Conservation (phyloP, 1,284 basidiomycete genomes). For the Papiliotrema terrestris region DNA sequence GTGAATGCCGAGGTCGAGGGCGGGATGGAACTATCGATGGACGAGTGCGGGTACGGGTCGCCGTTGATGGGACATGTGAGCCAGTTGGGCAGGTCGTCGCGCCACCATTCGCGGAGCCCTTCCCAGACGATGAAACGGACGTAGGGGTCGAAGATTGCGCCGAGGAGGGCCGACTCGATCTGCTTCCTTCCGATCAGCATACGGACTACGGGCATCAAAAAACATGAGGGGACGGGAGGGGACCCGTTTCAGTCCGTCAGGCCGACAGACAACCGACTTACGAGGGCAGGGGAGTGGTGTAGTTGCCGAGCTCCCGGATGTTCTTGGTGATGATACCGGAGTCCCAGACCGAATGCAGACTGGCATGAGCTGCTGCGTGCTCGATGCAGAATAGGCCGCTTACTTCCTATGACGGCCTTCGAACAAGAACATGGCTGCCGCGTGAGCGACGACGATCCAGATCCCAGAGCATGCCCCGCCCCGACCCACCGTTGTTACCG, state of each 20-base stretch:
- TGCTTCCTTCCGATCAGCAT: constrained; percentile 40
- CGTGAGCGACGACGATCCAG: background rate
- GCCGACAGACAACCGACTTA: constrained; percentile 18
- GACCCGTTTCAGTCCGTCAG: too few relatives aligned
- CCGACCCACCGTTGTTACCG: constrained; percentile 61
- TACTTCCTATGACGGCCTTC: constrained; percentile 55
- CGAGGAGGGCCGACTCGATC: constrained; percentile 70
- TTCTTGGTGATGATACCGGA: constrained; percentile 72
- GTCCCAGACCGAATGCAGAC: constrained; percentile 85
- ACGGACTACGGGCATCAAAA: background rate
- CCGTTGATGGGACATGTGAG: constrained; percentile 58
- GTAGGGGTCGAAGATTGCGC: constrained; percentile 82
- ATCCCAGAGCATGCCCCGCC: background rate
- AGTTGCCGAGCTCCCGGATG: constrained; percentile 70
- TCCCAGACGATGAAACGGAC: constrained; percentile 81
- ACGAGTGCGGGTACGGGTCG: constrained; percentile 48
- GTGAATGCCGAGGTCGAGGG: constrained; percentile 18
- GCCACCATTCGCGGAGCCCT: constrained; percentile 66
- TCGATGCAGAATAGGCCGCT: constrained; percentile 4
- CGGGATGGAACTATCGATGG: constrained; percentile 19
- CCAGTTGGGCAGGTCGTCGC: constrained; percentile 59
- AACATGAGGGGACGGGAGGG: too few relatives aligned
- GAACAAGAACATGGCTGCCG: constrained; percentile 60
- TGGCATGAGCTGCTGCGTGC: constrained; percentile 33
- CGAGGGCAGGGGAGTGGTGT: constrained; percentile 64